Base-by-base conservation (phyloP, 495 filamentous ascomycete genomes). In the Apodospora peruviana region DNA sequence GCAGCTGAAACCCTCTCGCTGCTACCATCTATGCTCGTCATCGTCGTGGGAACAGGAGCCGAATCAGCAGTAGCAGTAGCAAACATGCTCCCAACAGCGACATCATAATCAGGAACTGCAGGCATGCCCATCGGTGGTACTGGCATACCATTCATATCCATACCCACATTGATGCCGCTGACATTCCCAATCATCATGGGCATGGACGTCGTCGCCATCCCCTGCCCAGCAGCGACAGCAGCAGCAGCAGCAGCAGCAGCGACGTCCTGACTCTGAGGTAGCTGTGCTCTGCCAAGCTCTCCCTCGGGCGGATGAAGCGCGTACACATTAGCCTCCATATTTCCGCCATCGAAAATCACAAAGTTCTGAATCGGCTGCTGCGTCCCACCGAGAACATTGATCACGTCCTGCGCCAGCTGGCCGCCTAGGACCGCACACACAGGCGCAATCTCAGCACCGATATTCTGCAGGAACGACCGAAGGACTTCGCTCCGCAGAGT, bases 281-380 rank as follows among this genome's bases (percentile, higher is more conserved):
- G 21, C 47, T 59, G 23, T 19, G 7, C 58, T 37, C 39, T 62
- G 43, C 77, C 77, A 3, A 79, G 55, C 16, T 52, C 58, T 7
- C 74, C 76, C 40, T 80, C 75, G 1, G 88, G 87, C n/a, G n/a
- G n/a, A 64, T 95, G 88, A 42, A 98, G 66, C 1, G 88, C 75
- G 58, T 93, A 93, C 47, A 95, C 84, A 3, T 83, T 84, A 0
- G 83, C 87, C 43, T 85, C 77, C 60, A 81, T 85, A 45, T 74
- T 79, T 55, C 88, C 87, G 2, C 90, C 93, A 64, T 96, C 89
- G 61, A 97, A 95, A 10, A 97, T 70, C 27, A 95, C 75, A 59
- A 96, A 80, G 62, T 98, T 98, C 73, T 97, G 94, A 14, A 97
- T 79, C 2, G 93, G 93, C 65, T 97, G 93, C 69, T 96, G 89